Evolutionary conservation across 2,329 filamentous ascomycete species (phyloP).

Genomic region (Exophiala spinifera): DNA sequence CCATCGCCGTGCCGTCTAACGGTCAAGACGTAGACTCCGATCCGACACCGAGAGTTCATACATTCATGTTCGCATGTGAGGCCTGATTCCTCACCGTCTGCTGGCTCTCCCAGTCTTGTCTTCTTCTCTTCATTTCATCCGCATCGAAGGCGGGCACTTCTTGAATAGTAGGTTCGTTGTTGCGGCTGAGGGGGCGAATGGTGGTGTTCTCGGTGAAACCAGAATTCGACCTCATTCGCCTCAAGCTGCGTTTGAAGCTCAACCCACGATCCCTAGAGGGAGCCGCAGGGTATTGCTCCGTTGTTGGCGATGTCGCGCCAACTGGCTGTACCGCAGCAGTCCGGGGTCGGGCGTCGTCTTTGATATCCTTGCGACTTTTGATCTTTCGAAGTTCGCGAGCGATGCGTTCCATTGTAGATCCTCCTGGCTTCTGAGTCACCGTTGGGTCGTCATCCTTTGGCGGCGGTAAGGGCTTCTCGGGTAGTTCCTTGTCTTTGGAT

Average conservation of each 20-base stretch:
- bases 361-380: conserved; percentile 53
- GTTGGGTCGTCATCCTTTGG: conserved; percentile 29
- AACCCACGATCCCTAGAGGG: conserved; percentile 30
- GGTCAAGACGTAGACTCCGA: no score
- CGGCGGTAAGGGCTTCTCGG: conserved; percentile 44
- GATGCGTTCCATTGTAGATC: conserved; percentile 57
- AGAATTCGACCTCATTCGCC: conserved; percentile 37
- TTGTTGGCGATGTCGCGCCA: conserved; percentile 13
- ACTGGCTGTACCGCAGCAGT: conserved; percentile 10
- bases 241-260: conserved; percentile 30
- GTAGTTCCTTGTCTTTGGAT: conserved; percentile 27
- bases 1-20: no score
- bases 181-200: conserved; percentile 35
- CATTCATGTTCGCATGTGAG: conserved; percentile 9
- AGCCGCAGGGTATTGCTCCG: conserved; percentile 15
- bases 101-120: conserved; percentile 48
- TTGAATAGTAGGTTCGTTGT: conserved; percentile 12
- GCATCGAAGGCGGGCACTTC: conserved; percentile 45
- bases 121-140: conserved; percentile 48
- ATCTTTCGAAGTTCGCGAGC: conserved; percentile 59
- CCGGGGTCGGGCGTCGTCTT: conserved; percentile 31
- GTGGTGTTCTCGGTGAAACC: conserved; percentile 32
- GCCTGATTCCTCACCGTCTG: conserved; percentile 25
- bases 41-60: conserved; percentile 2
- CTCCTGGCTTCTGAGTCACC: conserved; percentile 28